Base-by-base conservation (phyloP, 1,139 yeast genomes). In the Pichia sp. region DNA sequence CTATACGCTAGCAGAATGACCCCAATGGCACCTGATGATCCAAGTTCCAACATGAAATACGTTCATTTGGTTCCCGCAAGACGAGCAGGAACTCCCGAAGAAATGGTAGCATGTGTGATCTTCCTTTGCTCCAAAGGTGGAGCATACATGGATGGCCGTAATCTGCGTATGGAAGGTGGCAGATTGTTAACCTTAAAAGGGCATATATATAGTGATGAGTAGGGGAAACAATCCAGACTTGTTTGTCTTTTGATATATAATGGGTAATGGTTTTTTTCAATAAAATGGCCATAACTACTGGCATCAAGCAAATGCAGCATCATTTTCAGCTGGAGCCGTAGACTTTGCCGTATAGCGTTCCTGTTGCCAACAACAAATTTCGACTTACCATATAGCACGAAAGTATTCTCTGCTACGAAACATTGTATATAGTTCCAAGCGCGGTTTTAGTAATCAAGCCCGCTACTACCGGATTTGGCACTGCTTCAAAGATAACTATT, bases 121-220 rank as follows among this genome's bases (percentile, higher is more conserved):
- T 53, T 48, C 29, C 31, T 53, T 16, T 51, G 54, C 29, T 53
- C 55, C 10, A 52, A 49, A 38, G 55, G 57, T 7, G 56, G 57
- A 33, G 57, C 56, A 2, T 54, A 53, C 38, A 46, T 53, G 50
- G 57, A 53, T 36, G 56, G 55, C 4, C 43, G 56, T 42, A 54
- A 52, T 37, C 43, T 54, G 4, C 46, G 56, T 38, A 52, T 54
- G 55, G 56, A 54, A 11, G 57, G 56, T 16, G 55, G 55, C 4
- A 43, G 57, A 36, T 28, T 54, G 23, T 33, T 52, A 16, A 52
- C 56, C 6, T 39, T 52, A 34, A 52, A 52, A 32, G 56, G 55
- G 3, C 55, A 53, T 33, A 48, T 52, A 9, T 53, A 52, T 34
- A 52, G 57, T 40, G 57, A 53, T 38, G 56, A 51, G 35, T 53